Evolutionary conservation across 345 rosid species (phyloP).

Genomic region (Aegle marmelos): DNA sequence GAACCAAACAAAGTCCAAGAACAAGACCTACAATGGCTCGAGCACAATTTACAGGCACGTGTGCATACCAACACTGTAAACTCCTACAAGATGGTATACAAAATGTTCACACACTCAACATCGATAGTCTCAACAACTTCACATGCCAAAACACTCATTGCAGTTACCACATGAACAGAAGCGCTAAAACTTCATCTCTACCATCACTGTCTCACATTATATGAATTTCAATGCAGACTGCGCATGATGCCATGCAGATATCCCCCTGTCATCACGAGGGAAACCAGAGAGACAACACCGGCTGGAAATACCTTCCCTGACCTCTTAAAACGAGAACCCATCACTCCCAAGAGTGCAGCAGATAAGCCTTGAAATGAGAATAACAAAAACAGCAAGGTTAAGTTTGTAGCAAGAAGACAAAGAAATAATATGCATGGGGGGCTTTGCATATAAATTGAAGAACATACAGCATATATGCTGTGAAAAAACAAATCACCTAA

Average conservation of each 20-base stretch:
- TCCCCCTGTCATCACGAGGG: slow-evolving; percentile 81
- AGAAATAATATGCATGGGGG: neutral
- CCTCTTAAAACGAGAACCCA: slow-evolving; percentile 80
- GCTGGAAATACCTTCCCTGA: slow-evolving; percentile 83
- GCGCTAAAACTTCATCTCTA: neutral
- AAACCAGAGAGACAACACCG: slow-evolving; percentile 75
- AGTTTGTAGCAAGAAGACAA: neutral
- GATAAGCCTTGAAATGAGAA: slow-evolving; percentile 52
- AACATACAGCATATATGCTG: neutral
- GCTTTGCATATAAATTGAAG: neutral
- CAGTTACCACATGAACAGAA: neutral
- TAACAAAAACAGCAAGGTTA: slow-evolving; percentile 1
- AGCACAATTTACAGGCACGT: neutral
- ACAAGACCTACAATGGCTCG: neutral
- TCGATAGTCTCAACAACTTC: neutral
- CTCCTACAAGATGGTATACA: neutral
- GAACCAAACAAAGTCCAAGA: neutral
- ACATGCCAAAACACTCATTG: slow-evolving; percentile 4
- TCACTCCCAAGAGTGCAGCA: slow-evolving; percentile 62
- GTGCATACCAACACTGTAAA: neutral
- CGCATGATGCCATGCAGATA: slow-evolving; percentile 79
- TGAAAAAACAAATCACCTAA: neutral
- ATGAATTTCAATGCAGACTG: slow-evolving; percentile 37
- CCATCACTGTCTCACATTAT: neutral
- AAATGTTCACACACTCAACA: neutral